Conservation (phyloP, 441 rosid species). For the Populus hybrid region DNA sequence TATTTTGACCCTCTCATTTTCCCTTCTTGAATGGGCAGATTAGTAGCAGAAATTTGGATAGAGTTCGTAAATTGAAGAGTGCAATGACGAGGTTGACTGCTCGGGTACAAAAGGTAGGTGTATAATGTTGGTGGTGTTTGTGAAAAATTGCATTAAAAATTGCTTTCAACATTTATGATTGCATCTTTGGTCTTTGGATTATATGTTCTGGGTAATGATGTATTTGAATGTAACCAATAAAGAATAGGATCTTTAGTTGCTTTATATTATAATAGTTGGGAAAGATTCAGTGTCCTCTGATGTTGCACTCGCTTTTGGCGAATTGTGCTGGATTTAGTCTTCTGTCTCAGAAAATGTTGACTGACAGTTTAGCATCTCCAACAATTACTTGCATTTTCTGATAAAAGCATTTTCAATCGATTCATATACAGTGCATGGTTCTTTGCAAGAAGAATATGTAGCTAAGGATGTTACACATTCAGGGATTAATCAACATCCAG, state of each 20-base stretch:
- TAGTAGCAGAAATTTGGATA: conserved; percentile 93
- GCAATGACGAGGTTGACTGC: conserved; percentile 94
- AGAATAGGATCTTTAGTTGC: background rate
- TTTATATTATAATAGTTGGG: background rate
- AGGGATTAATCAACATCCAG: background rate
- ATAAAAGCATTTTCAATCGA: background rate
- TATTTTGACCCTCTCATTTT: background rate
- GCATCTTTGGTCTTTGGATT: background rate
- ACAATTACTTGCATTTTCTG: background rate
- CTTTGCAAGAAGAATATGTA: background rate
- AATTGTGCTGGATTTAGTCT: background rate
- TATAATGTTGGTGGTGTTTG: background rate
- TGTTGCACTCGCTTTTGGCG: background rate
- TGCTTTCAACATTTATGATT: background rate
- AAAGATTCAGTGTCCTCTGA: background rate
- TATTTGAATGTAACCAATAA: background rate
- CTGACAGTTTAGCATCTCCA: background rate
- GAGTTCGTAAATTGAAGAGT: conserved; percentile 96
- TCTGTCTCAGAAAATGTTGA: background rate
- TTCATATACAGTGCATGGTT: background rate
- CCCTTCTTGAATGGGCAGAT: conserved; percentile 47
- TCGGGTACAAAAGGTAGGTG: conserved; percentile 84
- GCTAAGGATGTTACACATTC: background rate
- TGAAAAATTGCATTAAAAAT: background rate
- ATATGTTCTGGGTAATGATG: background rate